Base-by-base conservation (phyloP, 1,284 basidiomycete species). In the Apiotrichum domesticum region DNA sequence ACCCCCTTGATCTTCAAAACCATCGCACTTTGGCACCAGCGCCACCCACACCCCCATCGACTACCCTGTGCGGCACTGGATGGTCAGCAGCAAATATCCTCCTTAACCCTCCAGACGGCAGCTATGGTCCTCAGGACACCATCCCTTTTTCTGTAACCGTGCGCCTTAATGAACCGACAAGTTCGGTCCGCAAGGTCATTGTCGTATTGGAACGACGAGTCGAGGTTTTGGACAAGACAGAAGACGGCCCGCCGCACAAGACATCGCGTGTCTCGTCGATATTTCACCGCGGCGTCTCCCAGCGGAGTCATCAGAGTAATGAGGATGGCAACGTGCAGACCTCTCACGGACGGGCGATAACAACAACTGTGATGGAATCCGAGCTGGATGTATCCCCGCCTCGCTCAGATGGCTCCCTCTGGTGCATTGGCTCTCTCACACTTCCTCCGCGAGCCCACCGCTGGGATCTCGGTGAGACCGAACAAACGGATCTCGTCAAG, bases 381-480 rank as follows among this genome's bases (percentile, higher is more conserved):
- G 37, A 55, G 0, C 57, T 51, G 32, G 63, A 66, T n/a, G 58
- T 61, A 10, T 44, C 65, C 1, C 33, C 45, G 1, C 45, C 60
- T 2, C 59, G 56, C 4, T 44, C 53, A 10, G 56, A 47, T 6
- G 64, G 64, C 6, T 49, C 57, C 4, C 56, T 53, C 29, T 66
- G 66, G 59, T 62, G 62, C 21, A 45, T 47, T 1, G 55, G 66
- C 10, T 44, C 51, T 1, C 43, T 71, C 6, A 40, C 49, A 1
- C 48, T 73, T 4, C 68, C 72, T 1, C 57, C 58, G 13, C 61
- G 71, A 6, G 52, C 60, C 5, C 60, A 65, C 4, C 62, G 60
- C 8, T 74, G 72, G 72, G 69, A 70, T 50, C 45, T 66, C 3
- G 71, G 71, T 6, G 69, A 73, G 45, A 69, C 72, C 4, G 52